These are phyloP conservation scores for Hypoxylon cercidicola DNA, from an alignment of 495 filamentous ascomycete genomes.

Conservation along the genomic window DNA sequence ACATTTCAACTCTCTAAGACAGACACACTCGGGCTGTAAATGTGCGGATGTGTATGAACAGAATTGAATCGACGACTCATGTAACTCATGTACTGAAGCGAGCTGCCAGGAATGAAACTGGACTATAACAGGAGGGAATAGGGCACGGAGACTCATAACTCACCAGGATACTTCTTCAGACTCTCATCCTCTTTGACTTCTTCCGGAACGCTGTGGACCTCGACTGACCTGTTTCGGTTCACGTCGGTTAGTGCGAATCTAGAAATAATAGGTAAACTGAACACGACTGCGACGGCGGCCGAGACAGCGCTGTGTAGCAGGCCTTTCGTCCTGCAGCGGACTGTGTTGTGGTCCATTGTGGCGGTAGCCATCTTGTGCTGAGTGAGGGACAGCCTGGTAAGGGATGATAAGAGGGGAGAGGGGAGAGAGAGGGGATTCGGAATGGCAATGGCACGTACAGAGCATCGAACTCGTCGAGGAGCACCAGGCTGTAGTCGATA, in stretches of 20 bases:
- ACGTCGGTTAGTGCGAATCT: constrained; percentile 31
- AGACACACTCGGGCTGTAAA: neutral
- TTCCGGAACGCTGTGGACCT: constrained; percentile 37
- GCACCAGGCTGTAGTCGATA: constrained; percentile 51
- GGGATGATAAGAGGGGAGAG: neutral
- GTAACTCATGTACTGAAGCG: neutral
- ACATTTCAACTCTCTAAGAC: neutral
- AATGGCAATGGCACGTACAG: constrained; percentile 50
- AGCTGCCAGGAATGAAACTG: constrained; percentile 3
- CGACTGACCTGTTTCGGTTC: constrained; percentile 38
- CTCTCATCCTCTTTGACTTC: constrained; percentile 21
- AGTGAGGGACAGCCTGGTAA: too few species aligned
- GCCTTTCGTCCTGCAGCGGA: constrained; percentile 30
- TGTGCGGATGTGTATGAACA: neutral
- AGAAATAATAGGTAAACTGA: constrained; percentile 32
- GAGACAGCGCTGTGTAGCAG: constrained; percentile 31
- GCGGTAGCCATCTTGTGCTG: constrained; percentile 9
- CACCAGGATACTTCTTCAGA: constrained; percentile 56
- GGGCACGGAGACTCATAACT: constrained; percentile 29
- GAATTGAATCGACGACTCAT: neutral
- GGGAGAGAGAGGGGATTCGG: constrained; percentile 10
- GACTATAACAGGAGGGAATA: constrained; percentile 10
- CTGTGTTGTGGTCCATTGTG: constrained; percentile 19
- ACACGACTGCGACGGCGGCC: constrained; percentile 28
- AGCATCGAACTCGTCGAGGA: constrained; percentile 60